Base-by-base conservation (phyloP, 1,284 basidiomycete species). In the Phaffia rhodozyma region DNA sequence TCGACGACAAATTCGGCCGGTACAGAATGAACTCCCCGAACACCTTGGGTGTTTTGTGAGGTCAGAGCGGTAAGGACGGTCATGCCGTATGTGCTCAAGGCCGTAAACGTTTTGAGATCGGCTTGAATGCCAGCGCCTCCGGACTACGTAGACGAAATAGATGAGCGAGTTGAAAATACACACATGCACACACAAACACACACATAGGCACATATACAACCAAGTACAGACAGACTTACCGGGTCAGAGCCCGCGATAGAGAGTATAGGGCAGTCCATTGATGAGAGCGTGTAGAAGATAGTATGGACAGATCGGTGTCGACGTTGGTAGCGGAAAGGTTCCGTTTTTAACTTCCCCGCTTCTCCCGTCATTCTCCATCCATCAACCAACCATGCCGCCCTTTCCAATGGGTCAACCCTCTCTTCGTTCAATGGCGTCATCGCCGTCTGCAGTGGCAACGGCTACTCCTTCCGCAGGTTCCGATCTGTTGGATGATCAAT, bases 241-340 rank as follows among this genome's bases (percentile, higher is more conserved):
- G 91, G 91, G 55, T 94, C 90, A 0, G 91, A 91, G 43, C 91
- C 91, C 1, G 92, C 92, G 38, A 90, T 91, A 48, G 88, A 84
- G 5, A 43, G 13, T 7, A 43, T 43, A 1, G 85, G 84, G 72
- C 96, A 91, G 23, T 72, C 75, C 38, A 34, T 32, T 18, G 54
- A 30, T n/a, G 18, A 11, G 51, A 25, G 3, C 21, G 1, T 3
- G 18, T 11, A 32, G 9, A 34, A 27, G 29, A 32, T 25, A 16
- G 25, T 4, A 20, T 55, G 21, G 4, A 18, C 7, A 27, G 53
- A n/a, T 29, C 7, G 54, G 7, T 55, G 21, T 55, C 54, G 51
- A 11, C 51, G 51, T 53, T 53, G 27, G 54, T 2, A 16, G 38
- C 13, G 38, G 2, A 43, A 43, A 43, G 6, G 38, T 43, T 43